Evolutionary conservation across 2,329 filamentous ascomycete genomes (phyloP).

Genomic region (Neonectria punicea): DNA sequence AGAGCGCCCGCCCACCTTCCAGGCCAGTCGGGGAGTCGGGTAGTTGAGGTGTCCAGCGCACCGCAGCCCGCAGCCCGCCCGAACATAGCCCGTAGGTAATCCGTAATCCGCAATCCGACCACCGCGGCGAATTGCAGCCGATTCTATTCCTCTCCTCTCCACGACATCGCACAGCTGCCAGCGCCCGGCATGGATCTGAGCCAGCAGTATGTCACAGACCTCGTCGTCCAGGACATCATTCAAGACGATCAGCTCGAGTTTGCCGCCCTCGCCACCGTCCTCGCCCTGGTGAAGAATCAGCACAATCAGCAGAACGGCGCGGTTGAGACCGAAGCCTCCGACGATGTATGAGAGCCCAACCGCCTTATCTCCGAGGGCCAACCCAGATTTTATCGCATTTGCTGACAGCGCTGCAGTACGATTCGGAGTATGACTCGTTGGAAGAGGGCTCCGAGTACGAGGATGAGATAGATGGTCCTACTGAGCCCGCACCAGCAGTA

Average conservation of each 20-base stretch:
- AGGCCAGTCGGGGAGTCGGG: no score
- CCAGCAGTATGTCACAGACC: constrained; percentile 12
- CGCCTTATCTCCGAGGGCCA: not conserved
- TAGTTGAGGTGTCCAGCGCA: not conserved
- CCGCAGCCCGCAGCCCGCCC: not conserved
- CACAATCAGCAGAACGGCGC: not conserved
- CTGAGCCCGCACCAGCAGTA: not conserved
- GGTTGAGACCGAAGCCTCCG: constrained; percentile 15
- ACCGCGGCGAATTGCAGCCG: not conserved
- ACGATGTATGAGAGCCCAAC: constrained; percentile 28
- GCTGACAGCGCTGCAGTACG: constrained; percentile 24
- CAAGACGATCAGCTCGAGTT: constrained; percentile 15
- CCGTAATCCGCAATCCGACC: not conserved
- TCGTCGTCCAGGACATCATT: constrained; percentile 27
- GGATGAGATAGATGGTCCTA: constrained; percentile 3
- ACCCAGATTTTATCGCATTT: not conserved
- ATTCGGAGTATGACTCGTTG: constrained; percentile 13
- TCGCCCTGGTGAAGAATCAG: constrained; percentile 16
- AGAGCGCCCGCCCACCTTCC: no score
- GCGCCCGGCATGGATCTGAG: not conserved
- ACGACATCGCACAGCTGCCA: not conserved
- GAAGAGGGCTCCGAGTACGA: constrained; percentile 10
- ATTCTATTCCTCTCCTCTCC: constrained; percentile 2
- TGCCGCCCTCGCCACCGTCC: constrained; percentile 25
- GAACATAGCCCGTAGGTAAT: not conserved